Percentiles rank a stretch among this genome's conserved stretches.
phyloP scores from a whole-genome alignment of 805 yeast species.

The Candida broadrunensis region DNA sequence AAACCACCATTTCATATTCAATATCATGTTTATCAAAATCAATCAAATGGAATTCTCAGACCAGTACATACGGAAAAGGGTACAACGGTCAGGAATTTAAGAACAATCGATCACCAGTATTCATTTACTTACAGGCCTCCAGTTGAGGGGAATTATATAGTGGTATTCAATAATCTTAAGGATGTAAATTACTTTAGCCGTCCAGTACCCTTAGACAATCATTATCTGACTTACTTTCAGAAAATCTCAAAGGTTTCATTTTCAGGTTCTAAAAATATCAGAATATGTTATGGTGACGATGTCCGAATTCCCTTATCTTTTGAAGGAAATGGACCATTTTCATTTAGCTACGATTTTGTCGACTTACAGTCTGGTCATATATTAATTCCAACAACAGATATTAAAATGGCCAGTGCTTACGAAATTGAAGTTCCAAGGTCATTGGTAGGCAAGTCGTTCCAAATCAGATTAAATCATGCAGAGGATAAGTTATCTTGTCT shows the following conservation, averaged over 20 bases:
- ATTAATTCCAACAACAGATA: conserved; percentile 22
- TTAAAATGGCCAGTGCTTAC: conserved; percentile 30
- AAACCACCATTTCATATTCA: conserved; percentile 76
- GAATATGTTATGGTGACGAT: conserved; percentile 28
- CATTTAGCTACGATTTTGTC: conserved; percentile 64
- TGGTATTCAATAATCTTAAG: conserved; percentile 61
- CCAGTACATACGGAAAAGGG: conserved; percentile 34
- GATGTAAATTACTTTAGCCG: conserved; percentile 58
- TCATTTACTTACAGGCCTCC: conserved; percentile 69
- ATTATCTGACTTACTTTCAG: conserved; percentile 65
- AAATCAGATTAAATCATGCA: conserved; percentile 59
- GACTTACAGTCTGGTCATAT: conserved; percentile 32
- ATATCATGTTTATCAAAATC: conserved; percentile 54
- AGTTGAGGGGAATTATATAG: conserved; percentile 75
- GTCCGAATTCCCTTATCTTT: conserved; percentile 51
- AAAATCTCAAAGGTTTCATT: conserved; percentile 52
- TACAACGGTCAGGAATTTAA: conserved; percentile 20
- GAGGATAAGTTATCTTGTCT: conserved; percentile 77
- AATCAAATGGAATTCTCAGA: conserved; percentile 25
- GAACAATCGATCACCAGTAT: conserved; percentile 19
- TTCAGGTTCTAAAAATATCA: conserved; percentile 9
- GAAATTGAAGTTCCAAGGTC: conserved; percentile 55
- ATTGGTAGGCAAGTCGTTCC: conserved; percentile 69
- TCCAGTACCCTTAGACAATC: conserved; percentile 26
- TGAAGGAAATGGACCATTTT: conserved; percentile 79